Evolutionary conservation across 768 basidiomycete genomes (phyloP).

Genomic region (Leucocoprinus sp.): DNA sequence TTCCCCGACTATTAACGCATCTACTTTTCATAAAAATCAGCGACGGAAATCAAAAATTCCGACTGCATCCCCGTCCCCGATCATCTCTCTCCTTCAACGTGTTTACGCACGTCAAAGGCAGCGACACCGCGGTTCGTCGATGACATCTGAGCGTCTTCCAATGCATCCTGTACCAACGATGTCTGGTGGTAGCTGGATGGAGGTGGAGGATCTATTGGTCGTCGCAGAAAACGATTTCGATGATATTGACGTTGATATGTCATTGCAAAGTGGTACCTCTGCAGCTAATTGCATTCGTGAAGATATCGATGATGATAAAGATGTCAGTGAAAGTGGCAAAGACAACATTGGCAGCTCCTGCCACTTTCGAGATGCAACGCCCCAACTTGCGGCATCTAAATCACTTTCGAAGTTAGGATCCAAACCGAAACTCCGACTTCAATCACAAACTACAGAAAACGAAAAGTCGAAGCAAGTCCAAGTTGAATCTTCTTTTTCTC

Average conservation of each 20-base stretch:
- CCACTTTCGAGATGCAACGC: not conserved
- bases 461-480: not conserved
- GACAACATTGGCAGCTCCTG: too few species aligned
- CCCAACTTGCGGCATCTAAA: not conserved
- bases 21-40: not conserved
- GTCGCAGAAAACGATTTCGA: not conserved
- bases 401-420: not conserved
- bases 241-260: not conserved
- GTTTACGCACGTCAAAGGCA: not conserved
- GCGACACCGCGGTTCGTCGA: not conserved
- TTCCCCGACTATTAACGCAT: not conserved
- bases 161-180: not conserved
- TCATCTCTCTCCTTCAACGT: not conserved
- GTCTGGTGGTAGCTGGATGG: slow-evolving; percentile 1
- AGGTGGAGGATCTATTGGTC: slow-evolving; percentile 3
- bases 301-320: too few species aligned
- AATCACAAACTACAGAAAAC: not conserved
- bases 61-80: not conserved
- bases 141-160: not conserved
- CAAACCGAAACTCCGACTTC: not conserved
- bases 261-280: not conserved
- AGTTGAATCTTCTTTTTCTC: not conserved
- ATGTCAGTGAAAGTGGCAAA: too few species aligned
- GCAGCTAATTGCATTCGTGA: too few species aligned
- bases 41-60: not conserved